phyloP scores from a whole-genome alignment of 768 basidiomycete species.

The Phlegmacium glaucopus region DNA sequence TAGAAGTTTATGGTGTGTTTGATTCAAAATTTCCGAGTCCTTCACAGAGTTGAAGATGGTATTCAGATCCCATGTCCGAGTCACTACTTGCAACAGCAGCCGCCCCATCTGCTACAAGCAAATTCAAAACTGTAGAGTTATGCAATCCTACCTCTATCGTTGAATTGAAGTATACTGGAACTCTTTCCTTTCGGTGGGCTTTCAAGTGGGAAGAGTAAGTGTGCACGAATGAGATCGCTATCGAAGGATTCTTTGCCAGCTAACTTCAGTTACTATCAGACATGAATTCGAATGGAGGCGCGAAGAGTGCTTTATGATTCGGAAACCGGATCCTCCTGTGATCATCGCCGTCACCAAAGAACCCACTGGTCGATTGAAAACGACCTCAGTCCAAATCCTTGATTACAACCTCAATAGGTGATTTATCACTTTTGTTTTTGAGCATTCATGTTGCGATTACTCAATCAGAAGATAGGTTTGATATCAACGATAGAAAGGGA shows the following conservation, averaged over 20 bases:
- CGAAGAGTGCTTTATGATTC: constrained; percentile 77
- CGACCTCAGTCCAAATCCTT: constrained; percentile 67
- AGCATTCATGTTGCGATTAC: not conserved
- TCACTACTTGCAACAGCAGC: constrained; percentile 67
- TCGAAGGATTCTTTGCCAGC: not conserved
- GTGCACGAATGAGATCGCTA: too few relatives aligned
- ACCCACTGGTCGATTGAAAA: constrained; percentile 60
- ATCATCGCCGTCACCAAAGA: constrained; percentile 82
- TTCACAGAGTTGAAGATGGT: not conserved
- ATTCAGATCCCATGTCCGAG: constrained; percentile 69
- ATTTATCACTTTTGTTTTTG: constrained; percentile 7
- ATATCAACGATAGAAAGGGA: constrained; percentile 82
- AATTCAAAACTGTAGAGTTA: constrained; percentile 72
- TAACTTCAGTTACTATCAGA: constrained; percentile 32
- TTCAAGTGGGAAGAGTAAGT: constrained; percentile 85
- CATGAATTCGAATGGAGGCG: constrained; percentile 86
- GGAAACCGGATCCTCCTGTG: constrained; percentile 86
- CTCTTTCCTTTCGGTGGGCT: constrained; percentile 68
- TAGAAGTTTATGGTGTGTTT: constrained; percentile 65
- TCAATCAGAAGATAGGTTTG: constrained; percentile 50
- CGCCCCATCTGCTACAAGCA: constrained; percentile 61
- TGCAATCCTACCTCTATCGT: constrained; percentile 69
- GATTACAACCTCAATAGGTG: constrained; percentile 85
- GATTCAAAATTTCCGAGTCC: not conserved
- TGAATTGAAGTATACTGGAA: constrained; percentile 73